Evolutionary conservation across 2,329 filamentous ascomycete species (phyloP).

Genomic region (Sclerotinia sclerotiorum): DNA sequence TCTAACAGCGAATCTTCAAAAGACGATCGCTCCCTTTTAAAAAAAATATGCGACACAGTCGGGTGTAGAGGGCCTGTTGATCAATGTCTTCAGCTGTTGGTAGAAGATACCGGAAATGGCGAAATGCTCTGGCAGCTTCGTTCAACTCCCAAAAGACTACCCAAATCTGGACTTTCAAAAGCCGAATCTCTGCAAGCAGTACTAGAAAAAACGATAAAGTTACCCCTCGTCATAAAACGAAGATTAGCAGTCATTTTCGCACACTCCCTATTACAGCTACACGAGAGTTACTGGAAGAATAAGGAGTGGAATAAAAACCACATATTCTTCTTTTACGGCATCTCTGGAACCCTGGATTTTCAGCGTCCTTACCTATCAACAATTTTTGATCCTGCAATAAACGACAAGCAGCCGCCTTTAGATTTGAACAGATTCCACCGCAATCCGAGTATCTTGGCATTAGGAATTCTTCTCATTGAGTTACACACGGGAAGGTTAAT

Average conservation of each 20-base stretch:
- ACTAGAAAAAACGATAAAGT: not conserved
- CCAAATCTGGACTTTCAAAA: not conserved
- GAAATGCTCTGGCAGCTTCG: slow-evolving; percentile 13
- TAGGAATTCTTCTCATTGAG: slow-evolving; percentile 7
- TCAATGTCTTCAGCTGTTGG: slow-evolving; percentile 12
- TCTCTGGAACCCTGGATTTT: not conserved
- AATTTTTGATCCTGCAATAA: not conserved
- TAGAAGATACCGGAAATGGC: slow-evolving; percentile 1
- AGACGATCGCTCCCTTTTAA: not conserved
- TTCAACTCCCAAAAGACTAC: slow-evolving; percentile 9
- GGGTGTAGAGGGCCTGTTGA: not conserved
- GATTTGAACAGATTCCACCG: slow-evolving; percentile 3
- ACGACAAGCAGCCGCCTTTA: not conserved
- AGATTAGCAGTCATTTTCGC: slow-evolving; percentile 7
- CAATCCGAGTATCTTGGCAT: not conserved
- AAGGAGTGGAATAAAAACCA: slow-evolving; percentile 2
- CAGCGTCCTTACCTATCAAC: slow-evolving; percentile 5
- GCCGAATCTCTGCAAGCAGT: not conserved
- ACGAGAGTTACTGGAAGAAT: slow-evolving; percentile 14
- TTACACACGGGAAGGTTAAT: not conserved
- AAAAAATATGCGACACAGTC: slow-evolving; percentile 8
- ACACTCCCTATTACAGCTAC: slow-evolving; percentile 3
- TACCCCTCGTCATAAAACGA: not conserved
- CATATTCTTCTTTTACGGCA: slow-evolving; percentile 10
- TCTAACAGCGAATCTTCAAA: not conserved